Evolutionary conservation across 345 rosid genomes (phyloP).

Genomic region (Garcia nutans): DNA sequence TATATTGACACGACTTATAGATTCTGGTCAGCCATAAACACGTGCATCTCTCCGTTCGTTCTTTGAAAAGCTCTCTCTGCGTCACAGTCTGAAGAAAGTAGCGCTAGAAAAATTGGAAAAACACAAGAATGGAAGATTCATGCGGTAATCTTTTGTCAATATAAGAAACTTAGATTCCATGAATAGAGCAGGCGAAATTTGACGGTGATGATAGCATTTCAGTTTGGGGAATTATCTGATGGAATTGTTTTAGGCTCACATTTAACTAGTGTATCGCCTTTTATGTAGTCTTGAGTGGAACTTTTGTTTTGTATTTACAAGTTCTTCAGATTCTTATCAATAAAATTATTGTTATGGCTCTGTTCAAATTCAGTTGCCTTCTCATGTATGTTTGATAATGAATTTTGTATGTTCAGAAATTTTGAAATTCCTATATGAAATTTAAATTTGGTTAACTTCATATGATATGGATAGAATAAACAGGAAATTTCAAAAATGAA

Average conservation of each 20-base stretch:
- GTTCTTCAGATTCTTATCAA: no score
- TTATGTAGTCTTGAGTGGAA: not conserved
- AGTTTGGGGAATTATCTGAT: no score
- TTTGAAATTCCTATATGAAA: no score
- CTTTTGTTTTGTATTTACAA: not conserved
- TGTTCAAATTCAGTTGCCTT: no score
- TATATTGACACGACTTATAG: not conserved
- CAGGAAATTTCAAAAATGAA: no score
- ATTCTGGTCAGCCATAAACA: conserved; percentile 1
- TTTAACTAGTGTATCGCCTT: not conserved
- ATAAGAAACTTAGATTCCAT: not conserved
- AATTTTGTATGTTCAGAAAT: no score
- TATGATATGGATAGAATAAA: no score
- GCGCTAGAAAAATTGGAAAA: not conserved
- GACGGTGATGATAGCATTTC: not conserved
- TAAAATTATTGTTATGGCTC: no score
- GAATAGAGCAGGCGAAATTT: not conserved
- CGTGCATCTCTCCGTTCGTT: not conserved
- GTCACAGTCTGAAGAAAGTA: not conserved
- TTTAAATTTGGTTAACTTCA: no score
- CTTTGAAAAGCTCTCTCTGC: not conserved
- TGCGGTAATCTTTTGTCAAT: not conserved
- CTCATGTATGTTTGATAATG: no score
- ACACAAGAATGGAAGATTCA: not conserved
- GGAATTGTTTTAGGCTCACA: not conserved